These are phyloP conservation scores for Neurospora sp. DNA, from an alignment of 2,329 filamentous ascomycete genomes.

Conservation along the genomic window DNA sequence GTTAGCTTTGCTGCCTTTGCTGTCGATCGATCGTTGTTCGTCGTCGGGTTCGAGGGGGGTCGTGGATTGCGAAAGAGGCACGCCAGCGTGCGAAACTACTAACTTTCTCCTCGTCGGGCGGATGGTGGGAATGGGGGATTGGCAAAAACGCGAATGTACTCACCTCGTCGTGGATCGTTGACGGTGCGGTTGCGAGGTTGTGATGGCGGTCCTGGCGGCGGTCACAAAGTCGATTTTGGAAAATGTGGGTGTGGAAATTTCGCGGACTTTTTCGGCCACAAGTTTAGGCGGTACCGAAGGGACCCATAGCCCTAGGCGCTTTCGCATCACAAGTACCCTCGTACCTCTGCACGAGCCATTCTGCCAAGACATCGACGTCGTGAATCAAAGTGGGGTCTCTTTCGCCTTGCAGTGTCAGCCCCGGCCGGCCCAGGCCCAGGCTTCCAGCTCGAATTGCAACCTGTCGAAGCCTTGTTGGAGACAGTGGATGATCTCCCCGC, in stretches of 20 bases:
- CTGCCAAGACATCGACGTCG: neutral
- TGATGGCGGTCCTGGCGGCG: slow-evolving; percentile 9
- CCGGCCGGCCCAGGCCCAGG: neutral
- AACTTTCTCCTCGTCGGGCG: neutral
- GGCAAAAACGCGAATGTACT: slow-evolving; percentile 9
- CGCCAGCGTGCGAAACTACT: neutral
- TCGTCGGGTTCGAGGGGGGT: neutral
- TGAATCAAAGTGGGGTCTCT: neutral
- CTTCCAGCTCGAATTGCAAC: neutral
- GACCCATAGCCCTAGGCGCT: neutral
- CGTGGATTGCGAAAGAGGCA: neutral
- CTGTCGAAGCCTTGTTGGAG: neutral
- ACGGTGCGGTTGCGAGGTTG: slow-evolving; percentile 15
- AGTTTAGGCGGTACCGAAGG: slow-evolving; percentile 14
- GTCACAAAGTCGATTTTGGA: slow-evolving; percentile 14
- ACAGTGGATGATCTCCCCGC: neutral
- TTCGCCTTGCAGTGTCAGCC: neutral
- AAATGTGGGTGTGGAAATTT: slow-evolving; percentile 20
- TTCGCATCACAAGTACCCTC: neutral
- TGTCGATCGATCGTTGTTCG: slow-evolving; percentile 1
- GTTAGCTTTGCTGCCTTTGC: neutral
- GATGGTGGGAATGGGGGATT: slow-evolving; percentile 2
- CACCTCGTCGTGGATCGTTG: slow-evolving; percentile 19
- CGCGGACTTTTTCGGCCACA: slow-evolving; percentile 13
- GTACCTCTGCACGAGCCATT: neutral